Evolutionary conservation across 768 basidiomycete species (phyloP).

Genomic region (Galerina sulciceps): DNA sequence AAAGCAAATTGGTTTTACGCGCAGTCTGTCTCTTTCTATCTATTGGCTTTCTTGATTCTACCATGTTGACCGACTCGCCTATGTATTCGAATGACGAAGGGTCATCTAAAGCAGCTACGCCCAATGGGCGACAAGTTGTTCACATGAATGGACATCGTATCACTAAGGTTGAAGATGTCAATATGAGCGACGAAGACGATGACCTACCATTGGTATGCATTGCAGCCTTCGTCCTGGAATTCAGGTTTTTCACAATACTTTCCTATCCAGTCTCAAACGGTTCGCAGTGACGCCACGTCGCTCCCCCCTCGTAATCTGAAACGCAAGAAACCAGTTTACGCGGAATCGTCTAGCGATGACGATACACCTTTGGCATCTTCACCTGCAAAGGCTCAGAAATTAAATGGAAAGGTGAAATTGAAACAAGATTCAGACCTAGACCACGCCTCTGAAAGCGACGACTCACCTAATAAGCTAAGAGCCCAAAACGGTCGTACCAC

Average conservation of each 20-base stretch:
- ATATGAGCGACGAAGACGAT: constrained; percentile 75
- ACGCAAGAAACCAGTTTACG: constrained; percentile 60
- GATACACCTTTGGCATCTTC: constrained; percentile 77
- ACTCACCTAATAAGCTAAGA: constrained; percentile 51
- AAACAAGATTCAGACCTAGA: constrained; percentile 39
- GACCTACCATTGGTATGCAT: constrained; percentile 73
- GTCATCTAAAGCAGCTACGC: constrained; percentile 47
- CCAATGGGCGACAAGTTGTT: constrained; percentile 39
- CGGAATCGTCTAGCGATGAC: constrained; percentile 71
- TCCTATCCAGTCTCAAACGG: constrained; percentile 55
- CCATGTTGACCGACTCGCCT: constrained; percentile 36
- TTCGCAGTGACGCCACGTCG: constrained; percentile 49
- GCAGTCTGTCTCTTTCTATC: constrained; percentile 12
- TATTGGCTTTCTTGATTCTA: constrained; percentile 13
- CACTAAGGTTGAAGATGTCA: constrained; percentile 39
- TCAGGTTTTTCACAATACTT: constrained; percentile 20
- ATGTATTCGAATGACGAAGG: constrained; percentile 67
- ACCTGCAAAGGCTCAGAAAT: constrained; percentile 52
- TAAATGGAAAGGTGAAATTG: constrained; percentile 44
- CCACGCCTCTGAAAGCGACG: constrained; percentile 42
- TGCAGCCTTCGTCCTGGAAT: constrained; percentile 3
- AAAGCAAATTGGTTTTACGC: constrained; percentile 12
- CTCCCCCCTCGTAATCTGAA: constrained; percentile 48
- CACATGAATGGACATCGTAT: constrained; percentile 50
- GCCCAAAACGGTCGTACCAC: constrained; percentile 48